Evolutionary conservation across 805 yeast genomes (phyloP).

Genomic region (Saccharomycopsis selenospora): DNA sequence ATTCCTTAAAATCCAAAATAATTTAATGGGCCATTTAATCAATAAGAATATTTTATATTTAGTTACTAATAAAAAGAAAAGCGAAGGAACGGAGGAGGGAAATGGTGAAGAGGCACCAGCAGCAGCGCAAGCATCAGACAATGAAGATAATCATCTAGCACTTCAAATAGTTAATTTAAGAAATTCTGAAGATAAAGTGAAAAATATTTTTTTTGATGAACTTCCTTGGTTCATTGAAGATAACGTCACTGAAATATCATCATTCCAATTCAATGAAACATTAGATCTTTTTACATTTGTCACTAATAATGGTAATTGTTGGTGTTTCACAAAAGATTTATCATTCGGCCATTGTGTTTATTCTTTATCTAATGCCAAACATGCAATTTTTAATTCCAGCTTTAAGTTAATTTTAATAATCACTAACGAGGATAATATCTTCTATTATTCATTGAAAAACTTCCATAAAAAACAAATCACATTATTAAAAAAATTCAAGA

Average conservation of each 20-base stretch:
- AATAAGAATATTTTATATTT: conserved; percentile 13
- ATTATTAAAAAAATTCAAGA: conserved; percentile 17
- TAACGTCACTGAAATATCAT: background rate
- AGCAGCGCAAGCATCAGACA: background rate
- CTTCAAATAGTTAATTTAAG: conserved; percentile 12
- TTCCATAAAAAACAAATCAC: conserved; percentile 3
- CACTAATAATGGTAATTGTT: conserved; percentile 18
- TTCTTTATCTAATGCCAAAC: conserved; percentile 8
- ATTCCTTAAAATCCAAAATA: conserved; percentile 25
- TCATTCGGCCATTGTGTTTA: conserved; percentile 17
- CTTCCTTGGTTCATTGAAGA: conserved; percentile 14
- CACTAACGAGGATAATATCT: conserved; percentile 13
- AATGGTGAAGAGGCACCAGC: background rate
- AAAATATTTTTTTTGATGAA: conserved; percentile 16
- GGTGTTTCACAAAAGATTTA: conserved; percentile 13
- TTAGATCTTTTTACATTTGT: conserved; percentile 14
- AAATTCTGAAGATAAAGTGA: background rate
- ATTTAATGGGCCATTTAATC: conserved; percentile 24
- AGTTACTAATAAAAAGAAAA: conserved; percentile 11
- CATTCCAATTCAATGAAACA: conserved; percentile 9
- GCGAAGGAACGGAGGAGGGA: background rate
- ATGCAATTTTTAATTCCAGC: conserved; percentile 12
- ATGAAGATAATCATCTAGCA: conserved; percentile 4
- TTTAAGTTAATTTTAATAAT: conserved; percentile 13
- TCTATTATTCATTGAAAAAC: conserved; percentile 11